Evolutionary conservation across 768 basidiomycete genomes (phyloP), one percentile per base, ranked within the genome.

Genomic region (Suillus discolor): DNA sequence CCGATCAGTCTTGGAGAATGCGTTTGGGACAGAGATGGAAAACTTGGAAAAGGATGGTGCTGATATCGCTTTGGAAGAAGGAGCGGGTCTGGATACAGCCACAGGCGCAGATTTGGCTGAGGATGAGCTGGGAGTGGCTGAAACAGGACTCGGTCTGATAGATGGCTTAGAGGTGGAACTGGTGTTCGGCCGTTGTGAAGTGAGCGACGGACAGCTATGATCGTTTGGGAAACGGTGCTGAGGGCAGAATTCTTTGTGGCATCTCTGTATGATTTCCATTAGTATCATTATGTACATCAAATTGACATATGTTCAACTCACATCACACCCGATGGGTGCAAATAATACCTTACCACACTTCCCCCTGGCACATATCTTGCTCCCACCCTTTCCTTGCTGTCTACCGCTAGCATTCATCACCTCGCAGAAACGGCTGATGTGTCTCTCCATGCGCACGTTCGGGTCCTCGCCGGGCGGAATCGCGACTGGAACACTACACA

Each of bases 401-500:
- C 6, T 59, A 25, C 57, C 57, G 25, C 38, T 87, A 8, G 91
- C 92, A 0, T 87, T 90, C 79, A 89, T 87, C 42, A 87, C 87
- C 15, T 84, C 83, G 70, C 93, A 94, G 54, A 89, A 88, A 0
- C 71, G 80, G 28, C 72, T 79, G 68, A 96, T 84, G 73, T 95
- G 93, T 0, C 79, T 77, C 69, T 94, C 92, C 90, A 96, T 93
- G 57, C 88, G 85, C 49, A 87, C 77, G 69, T 95, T 95, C 13
- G 93, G 91, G 71, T 95, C 91, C 73, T 92, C 87, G 34, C 90
- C 89, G 0, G 83, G 87, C n/a, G 85, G 87, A 60, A 94, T 85
- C 3, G 91, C 86, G 12, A 95, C 86, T 1, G 92, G 92, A 3
- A 77, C 83, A 67, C 86, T 87, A 79, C 94, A 96, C 31, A 95